Base-by-base conservation (phyloP, 257 asterid genomes). In the Voacanga thouarsii region DNA sequence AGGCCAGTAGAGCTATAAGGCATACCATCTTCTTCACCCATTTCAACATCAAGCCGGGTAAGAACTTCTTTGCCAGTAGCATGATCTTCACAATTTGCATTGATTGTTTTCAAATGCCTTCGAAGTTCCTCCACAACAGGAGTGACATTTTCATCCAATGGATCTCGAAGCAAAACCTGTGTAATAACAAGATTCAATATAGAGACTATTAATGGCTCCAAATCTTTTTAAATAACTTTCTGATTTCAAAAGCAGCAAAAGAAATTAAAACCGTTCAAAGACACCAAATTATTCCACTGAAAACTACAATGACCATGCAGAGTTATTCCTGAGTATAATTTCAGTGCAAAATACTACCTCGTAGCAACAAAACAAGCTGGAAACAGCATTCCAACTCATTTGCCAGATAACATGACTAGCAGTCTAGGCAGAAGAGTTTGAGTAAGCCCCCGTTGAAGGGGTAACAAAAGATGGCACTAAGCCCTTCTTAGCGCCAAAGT, bases 41-140 rank as follows among this genome's bases (percentile, higher is more conserved):
- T 75, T 65, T 94, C 96, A 72, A 72, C 90, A 80, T 94, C 98
- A 80, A 86, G 87, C 39, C 88, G 96, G 50, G 69, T 75, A 77
- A 77, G 50, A 57, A 66, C 71, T 23, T 86, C 92, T 57, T 74
- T 89, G 78, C 82, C 91, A 81, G 88, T 94, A 77, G 86, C 92
- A 76, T 86, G 87, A 51, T 76, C 91, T 74, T 94, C 96, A 47
- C 59, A 82, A 77, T 89, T 83, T 75, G 85, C 81, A 85, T 76
- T 80, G 61, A 79, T 69, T n/a, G 88, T 87, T 78, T 88, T 88
- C 79, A 94, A 78, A 49, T 89, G 91, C 86, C 97, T 85, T 85
- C 96, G 80, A 12, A 94, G 96, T 84, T 92, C 96, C 86, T 90
- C 96, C 47, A 94, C 90, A 60, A 94, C 85, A 50, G 99, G 97